A percentile compares a stretch with the other conserved stretches of the same genome.
Evolutionary conservation across 106 monocot species (phyloP).

Genomic region (Narthecium ossifragum): DNA sequence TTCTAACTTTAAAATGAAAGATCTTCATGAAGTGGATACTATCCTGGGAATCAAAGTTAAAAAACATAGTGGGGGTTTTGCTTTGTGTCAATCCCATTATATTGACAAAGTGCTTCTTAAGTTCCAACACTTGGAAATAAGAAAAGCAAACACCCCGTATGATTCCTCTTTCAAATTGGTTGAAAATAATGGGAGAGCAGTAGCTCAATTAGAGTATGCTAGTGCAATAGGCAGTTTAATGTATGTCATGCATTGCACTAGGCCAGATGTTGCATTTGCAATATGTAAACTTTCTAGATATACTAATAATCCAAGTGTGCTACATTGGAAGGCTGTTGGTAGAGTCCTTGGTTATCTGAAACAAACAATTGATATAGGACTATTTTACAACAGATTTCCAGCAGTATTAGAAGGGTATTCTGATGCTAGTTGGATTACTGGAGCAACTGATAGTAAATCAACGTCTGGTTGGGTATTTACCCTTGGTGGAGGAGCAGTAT

Average conservation of each 20-base stretch:
- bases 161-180: neutral
- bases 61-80: neutral
- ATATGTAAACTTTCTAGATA: neutral
- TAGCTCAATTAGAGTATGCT: constrained; percentile 15
- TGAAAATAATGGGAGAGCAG: neutral
- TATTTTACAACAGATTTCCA: neutral
- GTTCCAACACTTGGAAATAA: neutral
- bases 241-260: constrained; percentile 17
- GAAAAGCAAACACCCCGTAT: constrained; percentile 1
- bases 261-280: constrained; percentile 3
- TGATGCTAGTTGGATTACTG: constrained; percentile 11
- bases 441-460: too few relatives aligned
- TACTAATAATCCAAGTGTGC: constrained; percentile 4
- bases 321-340: constrained; percentile 6
- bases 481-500: too few relatives aligned
- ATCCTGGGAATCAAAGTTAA: too few relatives aligned
- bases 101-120: neutral
- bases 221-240: constrained; percentile 6
- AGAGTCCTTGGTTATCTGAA: neutral
- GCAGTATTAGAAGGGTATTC: neutral
- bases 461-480: too few relatives aligned
- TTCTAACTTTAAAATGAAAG: neutral
- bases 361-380: neutral
- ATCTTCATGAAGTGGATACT: neutral
- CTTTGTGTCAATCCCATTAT: neutral